phyloP scores from a whole-genome alignment of 2,329 filamentous ascomycete genomes.

The Claviceps purpurea region DNA sequence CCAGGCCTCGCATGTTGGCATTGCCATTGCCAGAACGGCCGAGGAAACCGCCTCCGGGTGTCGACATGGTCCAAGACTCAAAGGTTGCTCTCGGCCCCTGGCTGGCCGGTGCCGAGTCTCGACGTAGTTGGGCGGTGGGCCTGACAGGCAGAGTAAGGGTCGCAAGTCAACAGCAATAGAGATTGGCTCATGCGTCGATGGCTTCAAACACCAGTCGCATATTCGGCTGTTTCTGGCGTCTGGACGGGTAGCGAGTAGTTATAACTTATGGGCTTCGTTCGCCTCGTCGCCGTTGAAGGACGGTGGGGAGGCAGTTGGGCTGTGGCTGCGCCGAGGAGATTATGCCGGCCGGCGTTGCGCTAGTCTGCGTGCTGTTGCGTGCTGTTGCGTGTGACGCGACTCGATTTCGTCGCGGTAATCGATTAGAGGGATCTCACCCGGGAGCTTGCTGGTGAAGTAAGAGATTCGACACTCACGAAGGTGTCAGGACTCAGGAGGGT shows the following conservation, averaged over 20 bases:
- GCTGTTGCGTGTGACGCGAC: not conserved
- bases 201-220: not conserved
- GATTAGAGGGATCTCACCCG: not conserved
- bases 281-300: not conserved
- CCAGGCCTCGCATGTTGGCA: conserved; percentile 66
- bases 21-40: conserved; percentile 52
- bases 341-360: not conserved
- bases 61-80: conserved; percentile 34
- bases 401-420: not conserved
- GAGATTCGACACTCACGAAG: not conserved
- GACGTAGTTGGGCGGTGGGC: not conserved
- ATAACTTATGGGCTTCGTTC: not conserved
- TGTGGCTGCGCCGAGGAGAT: conserved; percentile 1
- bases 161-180: not conserved
- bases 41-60: conserved; percentile 46
- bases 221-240: not conserved
- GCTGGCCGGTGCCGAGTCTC: not conserved
- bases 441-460: not conserved
- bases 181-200: not conserved
- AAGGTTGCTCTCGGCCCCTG: conserved; percentile 5
- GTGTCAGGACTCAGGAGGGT: not conserved
- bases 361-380: not conserved
- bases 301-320: not conserved
- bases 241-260: not conserved
- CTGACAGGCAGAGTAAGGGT: not conserved